A percentile compares a stretch with the other conserved stretches of the same genome.
phyloP scores from a whole-genome alignment of 352 stramenopile genomes.

The Achlya hypogyna region DNA sequence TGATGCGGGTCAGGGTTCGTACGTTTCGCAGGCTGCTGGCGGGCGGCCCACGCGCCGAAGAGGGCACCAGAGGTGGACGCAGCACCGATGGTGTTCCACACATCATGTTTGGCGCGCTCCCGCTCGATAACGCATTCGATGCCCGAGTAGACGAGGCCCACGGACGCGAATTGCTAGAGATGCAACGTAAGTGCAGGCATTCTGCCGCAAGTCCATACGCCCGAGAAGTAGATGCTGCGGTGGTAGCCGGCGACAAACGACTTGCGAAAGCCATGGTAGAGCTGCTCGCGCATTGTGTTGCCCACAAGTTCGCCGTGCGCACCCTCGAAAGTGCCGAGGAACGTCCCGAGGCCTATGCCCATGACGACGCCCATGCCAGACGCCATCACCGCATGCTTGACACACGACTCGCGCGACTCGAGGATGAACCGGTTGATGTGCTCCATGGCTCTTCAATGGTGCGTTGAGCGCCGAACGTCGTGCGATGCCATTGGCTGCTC shows the following conservation, averaged over 20 bases:
- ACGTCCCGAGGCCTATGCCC: constrained; percentile 74
- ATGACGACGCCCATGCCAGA: constrained; percentile 58
- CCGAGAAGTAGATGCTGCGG: constrained; percentile 82
- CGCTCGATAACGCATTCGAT: constrained; percentile 80
- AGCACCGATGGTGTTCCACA: constrained; percentile 67
- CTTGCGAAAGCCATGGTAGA: constrained; percentile 80
- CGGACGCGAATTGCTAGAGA: constrained; percentile 67
- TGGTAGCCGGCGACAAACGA: constrained; percentile 64
- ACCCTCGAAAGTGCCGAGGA: constrained; percentile 81
- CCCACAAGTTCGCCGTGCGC: constrained; percentile 77
- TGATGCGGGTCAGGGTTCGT: not conserved
- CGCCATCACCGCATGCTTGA: constrained; percentile 76
- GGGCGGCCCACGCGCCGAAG: constrained; percentile 56
- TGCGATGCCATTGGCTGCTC: too few relatives aligned
- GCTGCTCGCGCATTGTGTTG: constrained; percentile 79
- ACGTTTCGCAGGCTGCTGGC: constrained; percentile 55
- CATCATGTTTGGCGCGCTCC: constrained; percentile 65
- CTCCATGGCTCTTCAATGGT: constrained; percentile 5
- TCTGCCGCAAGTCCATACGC: constrained; percentile 28
- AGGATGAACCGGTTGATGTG: constrained; percentile 56
- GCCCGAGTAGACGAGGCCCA: constrained; percentile 70
- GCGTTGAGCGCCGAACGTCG: too few relatives aligned
- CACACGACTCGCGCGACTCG: constrained; percentile 72
- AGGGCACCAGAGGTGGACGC: constrained; percentile 54
- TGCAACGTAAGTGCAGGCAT: not conserved